A percentile compares a stretch with the other conserved stretches of the same genome.
Conservation (phyloP, 495 filamentous ascomycete species). For the Amphirosellinia nigrospora region DNA sequence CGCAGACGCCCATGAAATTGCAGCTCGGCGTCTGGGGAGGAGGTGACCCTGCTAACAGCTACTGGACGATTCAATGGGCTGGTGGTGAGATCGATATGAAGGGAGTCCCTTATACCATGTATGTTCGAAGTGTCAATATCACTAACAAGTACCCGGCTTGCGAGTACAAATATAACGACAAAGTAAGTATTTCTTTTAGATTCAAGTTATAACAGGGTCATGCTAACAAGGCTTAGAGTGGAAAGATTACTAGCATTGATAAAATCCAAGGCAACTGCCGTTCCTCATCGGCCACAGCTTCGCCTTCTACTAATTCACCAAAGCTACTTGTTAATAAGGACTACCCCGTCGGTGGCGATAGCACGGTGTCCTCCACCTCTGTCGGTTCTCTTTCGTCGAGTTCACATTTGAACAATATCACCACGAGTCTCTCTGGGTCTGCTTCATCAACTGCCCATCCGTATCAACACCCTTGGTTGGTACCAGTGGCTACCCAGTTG, state of each 20-base stretch:
- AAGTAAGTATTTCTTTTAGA: constrained; percentile 28
- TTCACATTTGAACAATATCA: neutral
- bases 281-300: neutral
- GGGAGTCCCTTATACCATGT: constrained; percentile 70
- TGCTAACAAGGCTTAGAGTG: constrained; percentile 34
- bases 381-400: neutral
- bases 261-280: constrained; percentile 33
- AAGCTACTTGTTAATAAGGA: constrained; percentile 26
- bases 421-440: neutral
- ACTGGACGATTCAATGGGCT: constrained; percentile 66
- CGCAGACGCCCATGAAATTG: constrained; percentile 77
- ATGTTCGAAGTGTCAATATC: constrained; percentile 64
- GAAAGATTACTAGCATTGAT: constrained; percentile 34
- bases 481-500: constrained; percentile 15
- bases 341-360: neutral
- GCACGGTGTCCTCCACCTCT: neutral
- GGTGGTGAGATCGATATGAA: constrained; percentile 71
- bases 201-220: neutral
- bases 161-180: constrained; percentile 39
- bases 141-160: constrained; percentile 57
- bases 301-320: constrained; percentile 11
- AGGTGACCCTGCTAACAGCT: constrained; percentile 63
- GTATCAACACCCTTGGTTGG: neutral
- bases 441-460: constrained; percentile 7
- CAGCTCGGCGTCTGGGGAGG: constrained; percentile 79